These are phyloP conservation scores for Pseudocercospora macadamiae DNA, from an alignment of 2,329 filamentous ascomycete species.

Conservation along the genomic window DNA sequence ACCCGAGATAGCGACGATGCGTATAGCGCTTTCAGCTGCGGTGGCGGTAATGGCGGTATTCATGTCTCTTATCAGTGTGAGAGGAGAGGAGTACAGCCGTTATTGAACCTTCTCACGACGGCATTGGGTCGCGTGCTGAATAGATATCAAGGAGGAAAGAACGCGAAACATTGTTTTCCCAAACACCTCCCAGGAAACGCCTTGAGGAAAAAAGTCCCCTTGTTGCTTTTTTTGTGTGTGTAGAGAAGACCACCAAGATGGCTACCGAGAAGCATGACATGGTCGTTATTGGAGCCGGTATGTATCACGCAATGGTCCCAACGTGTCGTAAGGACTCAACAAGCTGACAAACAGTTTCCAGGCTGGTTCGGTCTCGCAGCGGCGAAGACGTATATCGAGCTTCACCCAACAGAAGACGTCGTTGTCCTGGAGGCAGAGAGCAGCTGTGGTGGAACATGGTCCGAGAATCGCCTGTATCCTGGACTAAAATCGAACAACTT, in stretches of 20 bases:
- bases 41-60: conserved; percentile 10
- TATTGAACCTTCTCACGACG: conserved; percentile 5
- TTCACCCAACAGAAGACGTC: conserved; percentile 46
- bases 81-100: conserved; percentile 12
- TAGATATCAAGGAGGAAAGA: conserved; percentile 16
- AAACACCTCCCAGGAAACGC: background rate
- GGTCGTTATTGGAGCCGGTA: conserved; percentile 54
- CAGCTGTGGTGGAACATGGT: conserved; percentile 69
- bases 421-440: conserved; percentile 47
- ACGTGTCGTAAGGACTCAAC: conserved; percentile 1
- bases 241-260: conserved; percentile 13
- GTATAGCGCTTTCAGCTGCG: conserved; percentile 3
- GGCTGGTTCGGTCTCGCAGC: conserved; percentile 52
- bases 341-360: conserved; percentile 21
- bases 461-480: conserved; percentile 61
- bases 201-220: background rate
- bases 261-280: conserved; percentile 35
- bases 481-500: conserved; percentile 76
- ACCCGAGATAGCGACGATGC: conserved; percentile 13
- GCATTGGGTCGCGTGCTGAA: conserved; percentile 6
- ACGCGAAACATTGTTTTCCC: conserved; percentile 2
- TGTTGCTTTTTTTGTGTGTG: background rate
- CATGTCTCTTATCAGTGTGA: conserved; percentile 19
- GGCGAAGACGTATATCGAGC: conserved; percentile 53
- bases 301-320: conserved; percentile 10